Evolutionary conservation across 345 rosid genomes (phyloP).

Genomic region (Schrenkiella parvula): DNA sequence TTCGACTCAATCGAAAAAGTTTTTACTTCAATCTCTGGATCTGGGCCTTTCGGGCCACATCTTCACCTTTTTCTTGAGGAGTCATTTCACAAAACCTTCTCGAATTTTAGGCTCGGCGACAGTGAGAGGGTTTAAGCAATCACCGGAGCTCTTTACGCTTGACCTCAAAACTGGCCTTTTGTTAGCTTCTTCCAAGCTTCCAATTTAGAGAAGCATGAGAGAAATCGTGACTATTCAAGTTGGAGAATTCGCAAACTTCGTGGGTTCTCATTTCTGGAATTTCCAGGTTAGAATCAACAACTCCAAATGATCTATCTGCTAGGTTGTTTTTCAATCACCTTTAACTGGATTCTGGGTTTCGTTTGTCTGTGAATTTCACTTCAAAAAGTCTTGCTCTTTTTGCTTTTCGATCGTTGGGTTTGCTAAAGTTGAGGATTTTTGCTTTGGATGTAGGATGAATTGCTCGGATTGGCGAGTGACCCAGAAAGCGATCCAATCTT

Average conservation of each 20-base stretch:
- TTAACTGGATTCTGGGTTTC: slow-evolving; percentile 1
- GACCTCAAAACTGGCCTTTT: background rate
- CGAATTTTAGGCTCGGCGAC: background rate
- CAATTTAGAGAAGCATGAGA: slow-evolving; percentile 41
- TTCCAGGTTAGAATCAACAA: slow-evolving; percentile 53
- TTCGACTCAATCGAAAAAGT: too few relatives aligned
- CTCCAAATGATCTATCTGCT: background rate
- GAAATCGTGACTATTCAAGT: slow-evolving; percentile 83
- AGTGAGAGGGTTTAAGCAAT: slow-evolving; percentile 23
- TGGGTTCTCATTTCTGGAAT: slow-evolving; percentile 99
- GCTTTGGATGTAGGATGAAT: slow-evolving; percentile 60
- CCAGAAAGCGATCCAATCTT: slow-evolving; percentile 63
- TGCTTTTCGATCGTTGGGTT: background rate
- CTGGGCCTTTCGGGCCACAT: slow-evolving; percentile 20
- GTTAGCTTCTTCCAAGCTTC: background rate
- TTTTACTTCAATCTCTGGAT: too few relatives aligned
- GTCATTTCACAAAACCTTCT: background rate
- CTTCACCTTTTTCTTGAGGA: background rate
- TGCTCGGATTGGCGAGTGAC: slow-evolving; percentile 77
- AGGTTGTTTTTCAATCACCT: background rate
- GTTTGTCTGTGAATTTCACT: background rate
- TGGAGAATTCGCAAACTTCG: slow-evolving; percentile 79
- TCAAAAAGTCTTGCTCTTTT: background rate
- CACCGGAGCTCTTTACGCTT: slow-evolving; percentile 6
- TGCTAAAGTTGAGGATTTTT: background rate